Evolutionary conservation across 176 grass and related monocot species (phyloP).

Genomic region (Thinopyrum elongatum): DNA sequence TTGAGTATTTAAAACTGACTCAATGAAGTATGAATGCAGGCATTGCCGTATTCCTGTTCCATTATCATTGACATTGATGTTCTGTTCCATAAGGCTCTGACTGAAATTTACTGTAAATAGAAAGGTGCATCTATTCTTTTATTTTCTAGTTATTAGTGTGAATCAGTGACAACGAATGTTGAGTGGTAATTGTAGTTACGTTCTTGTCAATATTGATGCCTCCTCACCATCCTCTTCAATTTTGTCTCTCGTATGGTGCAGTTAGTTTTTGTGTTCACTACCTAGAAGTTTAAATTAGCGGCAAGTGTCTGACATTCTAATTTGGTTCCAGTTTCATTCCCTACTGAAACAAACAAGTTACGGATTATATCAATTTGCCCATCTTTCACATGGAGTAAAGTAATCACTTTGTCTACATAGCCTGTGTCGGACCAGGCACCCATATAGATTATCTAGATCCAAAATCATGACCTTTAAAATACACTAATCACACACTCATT

Average conservation of each 20-base stretch:
- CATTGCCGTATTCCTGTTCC: background rate
- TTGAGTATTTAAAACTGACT: slow-evolving; percentile 5
- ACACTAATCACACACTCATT: background rate
- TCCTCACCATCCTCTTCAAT: background rate
- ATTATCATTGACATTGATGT: background rate
- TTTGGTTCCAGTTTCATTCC: slow-evolving; percentile 9
- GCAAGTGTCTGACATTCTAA: background rate
- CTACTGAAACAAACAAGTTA: background rate
- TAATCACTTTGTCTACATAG: background rate
- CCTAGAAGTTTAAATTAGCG: slow-evolving; percentile 1
- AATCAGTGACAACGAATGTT: background rate
- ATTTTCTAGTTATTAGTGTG: background rate
- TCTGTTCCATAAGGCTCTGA: background rate
- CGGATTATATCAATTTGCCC: background rate
- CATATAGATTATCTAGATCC: slow-evolving; percentile 2
- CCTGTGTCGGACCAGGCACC: background rate
- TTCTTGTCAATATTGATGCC: background rate
- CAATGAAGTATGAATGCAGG: background rate
- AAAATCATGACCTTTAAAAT: slow-evolving; percentile 1
- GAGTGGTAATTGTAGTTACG: background rate
- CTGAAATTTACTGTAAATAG: background rate
- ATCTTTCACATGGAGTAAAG: background rate
- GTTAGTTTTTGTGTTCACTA: background rate
- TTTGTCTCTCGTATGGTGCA: background rate
- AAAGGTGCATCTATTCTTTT: background rate